Evolutionary conservation across 805 yeast genomes (phyloP).

Genomic region (Suhomyces xylopsoci): DNA sequence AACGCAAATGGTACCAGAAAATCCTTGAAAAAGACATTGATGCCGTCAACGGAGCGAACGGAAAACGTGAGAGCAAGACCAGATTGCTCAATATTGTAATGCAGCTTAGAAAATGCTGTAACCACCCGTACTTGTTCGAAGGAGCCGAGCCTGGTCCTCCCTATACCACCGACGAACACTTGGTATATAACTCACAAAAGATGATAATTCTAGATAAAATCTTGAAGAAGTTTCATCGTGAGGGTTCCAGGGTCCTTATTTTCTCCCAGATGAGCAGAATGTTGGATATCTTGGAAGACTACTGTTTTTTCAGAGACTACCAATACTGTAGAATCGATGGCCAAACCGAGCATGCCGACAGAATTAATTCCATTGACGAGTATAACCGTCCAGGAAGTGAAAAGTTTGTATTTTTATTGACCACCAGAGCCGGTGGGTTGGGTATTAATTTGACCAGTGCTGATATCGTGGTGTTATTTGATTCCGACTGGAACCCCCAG

Average conservation of each 20-base stretch:
- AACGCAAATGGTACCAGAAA: conserved; percentile 71
- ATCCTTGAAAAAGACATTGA: conserved; percentile 76
- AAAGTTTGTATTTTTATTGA: conserved; percentile 70
- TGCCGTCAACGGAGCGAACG: conserved; percentile 80
- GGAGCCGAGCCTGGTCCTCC: conserved; percentile 94
- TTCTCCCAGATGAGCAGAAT: conserved; percentile 84
- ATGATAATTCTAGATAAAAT: conserved; percentile 68
- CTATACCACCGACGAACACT: conserved; percentile 79
- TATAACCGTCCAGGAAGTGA: conserved; percentile 71
- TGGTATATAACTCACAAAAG: conserved; percentile 69
- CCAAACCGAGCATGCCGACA: conserved; percentile 73
- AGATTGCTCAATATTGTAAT: conserved; percentile 74
- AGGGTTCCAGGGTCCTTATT: conserved; percentile 75
- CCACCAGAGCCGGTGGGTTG: conserved; percentile 89
- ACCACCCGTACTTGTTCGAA: conserved; percentile 80
- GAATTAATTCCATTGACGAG: conserved; percentile 74
- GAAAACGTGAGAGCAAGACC: conserved; percentile 72
- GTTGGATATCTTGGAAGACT: conserved; percentile 78
- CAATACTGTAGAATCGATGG: conserved; percentile 82
- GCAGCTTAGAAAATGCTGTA: conserved; percentile 84
- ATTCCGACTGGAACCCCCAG: conserved; percentile 88
- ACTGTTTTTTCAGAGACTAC: conserved; percentile 65
- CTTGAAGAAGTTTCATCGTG: conserved; percentile 55
- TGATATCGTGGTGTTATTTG: conserved; percentile 70
- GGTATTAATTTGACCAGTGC: conserved; percentile 84